These are phyloP conservation scores for Oryza meridionalis DNA, from an alignment of 176 grass and related monocot genomes.

Conservation along the genomic window DNA sequence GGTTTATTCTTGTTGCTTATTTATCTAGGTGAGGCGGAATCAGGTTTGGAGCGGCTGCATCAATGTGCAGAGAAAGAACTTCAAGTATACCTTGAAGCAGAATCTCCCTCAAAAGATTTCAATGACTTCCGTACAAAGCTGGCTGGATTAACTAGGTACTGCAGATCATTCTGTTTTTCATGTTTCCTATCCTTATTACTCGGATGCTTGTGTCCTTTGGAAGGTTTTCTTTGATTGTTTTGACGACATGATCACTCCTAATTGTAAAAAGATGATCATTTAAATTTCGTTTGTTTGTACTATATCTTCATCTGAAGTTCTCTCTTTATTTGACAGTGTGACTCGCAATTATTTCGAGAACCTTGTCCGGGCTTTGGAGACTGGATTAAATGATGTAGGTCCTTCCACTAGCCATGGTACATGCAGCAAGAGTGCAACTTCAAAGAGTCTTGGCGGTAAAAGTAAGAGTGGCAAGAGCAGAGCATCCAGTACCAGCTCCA, in stretches of 20 bases:
- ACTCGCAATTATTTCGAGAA: constrained; percentile 99
- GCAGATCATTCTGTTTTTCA: neutral
- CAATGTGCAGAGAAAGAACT: constrained; percentile 99
- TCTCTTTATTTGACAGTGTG: constrained; percentile 60
- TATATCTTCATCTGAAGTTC: constrained; percentile 22
- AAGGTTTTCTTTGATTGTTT: constrained; percentile 14
- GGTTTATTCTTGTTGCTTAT: constrained; percentile 38
- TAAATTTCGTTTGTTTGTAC: neutral
- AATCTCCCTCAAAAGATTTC: constrained; percentile 87
- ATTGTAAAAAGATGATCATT: neutral
- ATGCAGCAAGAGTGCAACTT: constrained; percentile 71
- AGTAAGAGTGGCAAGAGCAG: constrained; percentile 78
- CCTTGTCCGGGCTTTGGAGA: constrained; percentile 91
- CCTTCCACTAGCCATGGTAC: constrained; percentile 72
- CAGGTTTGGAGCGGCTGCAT: constrained; percentile 95
- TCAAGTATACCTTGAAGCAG: constrained; percentile 91
- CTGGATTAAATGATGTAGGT: constrained; percentile 92
- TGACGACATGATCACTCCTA: constrained; percentile 1
- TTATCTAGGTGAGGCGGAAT: constrained; percentile 92
- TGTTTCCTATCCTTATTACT: constrained; percentile 25
- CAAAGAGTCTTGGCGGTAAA: constrained; percentile 71
- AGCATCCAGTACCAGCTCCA: constrained; percentile 48
- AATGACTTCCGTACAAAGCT: constrained; percentile 99
- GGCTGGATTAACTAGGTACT: constrained; percentile 92
- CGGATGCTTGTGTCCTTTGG: neutral